Evolutionary conservation across 2,329 filamentous ascomycete species (phyloP).

Genomic region (Talaromyces sp.): DNA sequence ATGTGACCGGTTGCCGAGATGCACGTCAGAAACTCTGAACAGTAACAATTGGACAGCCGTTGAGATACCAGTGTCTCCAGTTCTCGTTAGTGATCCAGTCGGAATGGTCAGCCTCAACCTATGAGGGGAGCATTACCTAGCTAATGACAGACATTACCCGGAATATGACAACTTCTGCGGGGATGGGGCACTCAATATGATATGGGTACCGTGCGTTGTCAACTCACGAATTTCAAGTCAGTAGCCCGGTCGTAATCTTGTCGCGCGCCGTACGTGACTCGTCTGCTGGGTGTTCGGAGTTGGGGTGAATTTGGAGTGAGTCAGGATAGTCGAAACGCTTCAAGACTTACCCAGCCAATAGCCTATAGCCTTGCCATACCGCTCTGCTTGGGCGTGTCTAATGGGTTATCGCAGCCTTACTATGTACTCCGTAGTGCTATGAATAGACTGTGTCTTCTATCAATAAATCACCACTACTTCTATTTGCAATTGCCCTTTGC

Average conservation of each 20-base stretch:
- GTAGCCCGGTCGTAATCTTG: background rate
- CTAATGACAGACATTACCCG: background rate
- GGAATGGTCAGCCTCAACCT: background rate
- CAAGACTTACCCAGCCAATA: background rate
- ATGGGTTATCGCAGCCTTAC: background rate
- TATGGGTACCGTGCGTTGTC: background rate
- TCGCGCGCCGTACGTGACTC: background rate
- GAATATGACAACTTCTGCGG: background rate
- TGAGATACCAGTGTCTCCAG: conserved; percentile 1
- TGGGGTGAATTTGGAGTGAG: background rate
- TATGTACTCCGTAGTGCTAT: background rate
- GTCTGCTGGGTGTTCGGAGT: background rate
- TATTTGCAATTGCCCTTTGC: too few species aligned
- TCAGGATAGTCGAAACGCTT: background rate
- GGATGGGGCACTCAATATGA: background rate
- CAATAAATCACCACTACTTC: background rate
- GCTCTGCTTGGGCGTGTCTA: background rate
- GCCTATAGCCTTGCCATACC: background rate
- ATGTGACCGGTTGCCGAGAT: conserved; percentile 1
- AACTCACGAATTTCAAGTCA: background rate
- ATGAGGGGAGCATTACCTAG: background rate
- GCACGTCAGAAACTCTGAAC: background rate
- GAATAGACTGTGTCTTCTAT: background rate
- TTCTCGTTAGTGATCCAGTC: background rate
- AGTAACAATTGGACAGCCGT: background rate